phyloP scores from a whole-genome alignment of 2,329 filamentous ascomycete species.

The Lojkania enalia region DNA sequence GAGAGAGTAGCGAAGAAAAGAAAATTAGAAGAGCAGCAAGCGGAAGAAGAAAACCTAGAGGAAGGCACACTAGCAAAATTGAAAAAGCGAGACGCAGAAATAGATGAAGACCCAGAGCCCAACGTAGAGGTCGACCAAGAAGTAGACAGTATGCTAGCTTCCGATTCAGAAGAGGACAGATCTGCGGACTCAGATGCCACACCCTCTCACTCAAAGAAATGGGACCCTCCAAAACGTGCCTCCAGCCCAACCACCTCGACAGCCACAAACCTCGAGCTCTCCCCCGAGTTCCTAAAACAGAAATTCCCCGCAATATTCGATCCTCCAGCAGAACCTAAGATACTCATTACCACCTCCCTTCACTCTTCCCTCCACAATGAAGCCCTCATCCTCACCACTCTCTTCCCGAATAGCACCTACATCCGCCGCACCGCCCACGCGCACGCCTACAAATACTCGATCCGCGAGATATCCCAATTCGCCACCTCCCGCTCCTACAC shows the following conservation, averaged over 20 bases:
- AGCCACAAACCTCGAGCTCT: conserved; percentile 62
- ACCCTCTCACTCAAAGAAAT: conserved; percentile 36
- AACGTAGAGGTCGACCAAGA: conserved; percentile 26
- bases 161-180: conserved; percentile 54
- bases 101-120: conserved; percentile 21
- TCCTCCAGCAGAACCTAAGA: conserved; percentile 69
- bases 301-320: conserved; percentile 64
- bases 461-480: conserved; percentile 87
- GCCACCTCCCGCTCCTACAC: conserved; percentile 83
- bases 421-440: conserved; percentile 73
- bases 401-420: conserved; percentile 82
- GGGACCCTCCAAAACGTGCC: conserved; percentile 53
- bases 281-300: conserved; percentile 61
- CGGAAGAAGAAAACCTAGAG: conserved; percentile 21
- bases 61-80: conserved; percentile 40
- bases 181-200: conserved; percentile 55
- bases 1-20: conserved; percentile 49
- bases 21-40: conserved; percentile 44
- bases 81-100: conserved; percentile 32
- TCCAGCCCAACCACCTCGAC: conserved; percentile 60
- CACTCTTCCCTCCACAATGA: conserved; percentile 87
- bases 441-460: conserved; percentile 86
- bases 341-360: conserved; percentile 88
- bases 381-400: conserved; percentile 73
- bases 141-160: conserved; percentile 73